Percentiles rank a stretch among this genome's conserved stretches.
phyloP scores from a whole-genome alignment of 176 grass and related monocot genomes.

The Triticum timopheevii region DNA sequence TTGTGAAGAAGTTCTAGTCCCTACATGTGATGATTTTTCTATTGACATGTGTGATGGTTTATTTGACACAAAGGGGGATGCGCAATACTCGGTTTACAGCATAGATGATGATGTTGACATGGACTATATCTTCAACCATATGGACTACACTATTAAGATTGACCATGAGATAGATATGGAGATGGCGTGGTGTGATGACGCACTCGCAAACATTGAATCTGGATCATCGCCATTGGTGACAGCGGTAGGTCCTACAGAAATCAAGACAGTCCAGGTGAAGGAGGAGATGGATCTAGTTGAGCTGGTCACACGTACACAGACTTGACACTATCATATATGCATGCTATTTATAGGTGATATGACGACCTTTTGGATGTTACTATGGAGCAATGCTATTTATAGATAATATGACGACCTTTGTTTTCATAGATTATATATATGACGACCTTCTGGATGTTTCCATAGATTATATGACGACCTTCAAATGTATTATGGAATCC shows the following conservation, averaged over 20 bases:
- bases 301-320: conserved; percentile 39
- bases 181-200: conserved; percentile 48
- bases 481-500: conserved; percentile 4
- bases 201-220: not conserved
- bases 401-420: conserved; percentile 21
- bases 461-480: conserved; percentile 6
- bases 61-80: conserved; percentile 39
- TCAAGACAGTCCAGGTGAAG: conserved; percentile 31
- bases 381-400: not conserved
- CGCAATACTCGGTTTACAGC: conserved; percentile 19
- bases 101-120: conserved; percentile 30
- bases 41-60: conserved; percentile 44
- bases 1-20: conserved; percentile 33
- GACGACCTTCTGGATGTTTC: conserved; percentile 8
- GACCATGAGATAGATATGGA: conserved; percentile 51
- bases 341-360: not conserved
- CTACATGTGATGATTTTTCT: conserved; percentile 41
- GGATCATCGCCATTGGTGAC: not conserved
- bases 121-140: conserved; percentile 41
- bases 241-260: not conserved
- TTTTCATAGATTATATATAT: not conserved
- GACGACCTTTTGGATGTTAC: conserved; percentile 26
- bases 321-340: not conserved
- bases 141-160: conserved; percentile 40
- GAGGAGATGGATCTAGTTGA: conserved; percentile 66